Evolutionary conservation across 2,329 filamentous ascomycete genomes (phyloP).

Genomic region (Hymenoscyphus scutula): DNA sequence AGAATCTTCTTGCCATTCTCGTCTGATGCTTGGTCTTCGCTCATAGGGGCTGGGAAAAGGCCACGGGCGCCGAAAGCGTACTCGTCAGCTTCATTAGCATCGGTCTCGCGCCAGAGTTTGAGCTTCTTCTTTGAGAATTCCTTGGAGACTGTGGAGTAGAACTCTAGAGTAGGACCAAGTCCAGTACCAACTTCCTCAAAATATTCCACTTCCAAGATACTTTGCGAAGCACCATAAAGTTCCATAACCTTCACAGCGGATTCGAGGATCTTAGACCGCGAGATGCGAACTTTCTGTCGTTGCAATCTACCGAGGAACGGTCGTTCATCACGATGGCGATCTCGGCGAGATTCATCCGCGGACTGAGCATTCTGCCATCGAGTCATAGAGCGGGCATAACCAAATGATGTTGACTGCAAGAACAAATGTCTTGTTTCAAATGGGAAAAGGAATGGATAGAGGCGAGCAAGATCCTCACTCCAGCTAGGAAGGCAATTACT

Average conservation of each 20-base stretch:
- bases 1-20: conserved; percentile 86
- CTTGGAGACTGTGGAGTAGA: conserved; percentile 95
- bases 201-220: conserved; percentile 94
- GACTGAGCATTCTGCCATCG: conserved; percentile 93
- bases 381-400: conserved; percentile 95
- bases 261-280: conserved; percentile 88
- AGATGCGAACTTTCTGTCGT: conserved; percentile 97
- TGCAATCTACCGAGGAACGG: conserved; percentile 90
- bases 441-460: conserved; percentile 96
- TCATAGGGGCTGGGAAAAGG: conserved; percentile 89
- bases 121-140: conserved; percentile 98
- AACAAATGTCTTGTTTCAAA: conserved; percentile 97
- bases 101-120: conserved; percentile 92
- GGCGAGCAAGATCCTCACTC: conserved; percentile 89
- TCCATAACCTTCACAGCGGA: conserved; percentile 99
- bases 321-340: conserved; percentile 81
- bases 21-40: conserved; percentile 66
- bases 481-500: conserved; percentile 94
- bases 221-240: conserved; percentile 93
- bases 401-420: conserved; percentile 95
- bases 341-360: conserved; percentile 74
- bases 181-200: conserved; percentile 98
- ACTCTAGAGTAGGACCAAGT: conserved; percentile 91
- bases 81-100: conserved; percentile 68
- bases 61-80: conserved; percentile 83